Evolutionary conservation across 257 asterid genomes (phyloP).

Genomic region (Mentha longifolia): DNA sequence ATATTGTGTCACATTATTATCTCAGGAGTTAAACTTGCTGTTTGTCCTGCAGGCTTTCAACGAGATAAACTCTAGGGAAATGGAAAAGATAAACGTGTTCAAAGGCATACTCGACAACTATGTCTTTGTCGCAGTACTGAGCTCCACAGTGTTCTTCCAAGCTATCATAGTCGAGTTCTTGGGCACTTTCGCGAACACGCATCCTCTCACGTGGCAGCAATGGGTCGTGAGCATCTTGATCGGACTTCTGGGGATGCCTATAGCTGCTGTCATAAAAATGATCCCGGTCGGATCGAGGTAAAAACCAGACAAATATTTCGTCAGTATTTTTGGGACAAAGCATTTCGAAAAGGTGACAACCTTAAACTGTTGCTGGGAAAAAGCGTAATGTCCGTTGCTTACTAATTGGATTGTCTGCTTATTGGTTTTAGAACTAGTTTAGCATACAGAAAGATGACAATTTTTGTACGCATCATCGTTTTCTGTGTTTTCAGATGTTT

Average conservation of each 20-base stretch:
- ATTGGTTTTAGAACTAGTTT: slow-evolving; percentile 28
- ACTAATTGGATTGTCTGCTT: slow-evolving; percentile 6
- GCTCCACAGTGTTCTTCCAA: slow-evolving; percentile 79
- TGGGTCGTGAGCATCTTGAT: slow-evolving; percentile 69
- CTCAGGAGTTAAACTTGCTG: not conserved
- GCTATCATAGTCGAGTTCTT: slow-evolving; percentile 73
- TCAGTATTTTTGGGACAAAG: slow-evolving; percentile 27
- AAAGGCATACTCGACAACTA: slow-evolving; percentile 81
- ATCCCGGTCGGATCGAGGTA: slow-evolving; percentile 77
- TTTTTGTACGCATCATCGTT: slow-evolving; percentile 31
- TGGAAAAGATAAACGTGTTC: slow-evolving; percentile 90
- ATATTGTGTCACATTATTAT: not conserved
- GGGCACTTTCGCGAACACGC: slow-evolving; percentile 85
- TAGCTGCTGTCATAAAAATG: slow-evolving; percentile 89
- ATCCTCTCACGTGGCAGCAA: slow-evolving; percentile 76
- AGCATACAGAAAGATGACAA: slow-evolving; percentile 20
- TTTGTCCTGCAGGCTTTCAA: slow-evolving; percentile 71
- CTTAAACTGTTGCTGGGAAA: slow-evolving; percentile 9
- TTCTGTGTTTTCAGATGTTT: slow-evolving; percentile 15
- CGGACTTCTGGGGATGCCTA: slow-evolving; percentile 95
- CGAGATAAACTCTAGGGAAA: slow-evolving; percentile 91
- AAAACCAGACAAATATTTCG: not conserved
- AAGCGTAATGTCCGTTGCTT: not conserved
- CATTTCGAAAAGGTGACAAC: slow-evolving; percentile 17
- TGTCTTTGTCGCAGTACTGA: slow-evolving; percentile 71